Conservation (phyloP, 768 basidiomycete genomes). For the Panaeolus cyanescens region DNA sequence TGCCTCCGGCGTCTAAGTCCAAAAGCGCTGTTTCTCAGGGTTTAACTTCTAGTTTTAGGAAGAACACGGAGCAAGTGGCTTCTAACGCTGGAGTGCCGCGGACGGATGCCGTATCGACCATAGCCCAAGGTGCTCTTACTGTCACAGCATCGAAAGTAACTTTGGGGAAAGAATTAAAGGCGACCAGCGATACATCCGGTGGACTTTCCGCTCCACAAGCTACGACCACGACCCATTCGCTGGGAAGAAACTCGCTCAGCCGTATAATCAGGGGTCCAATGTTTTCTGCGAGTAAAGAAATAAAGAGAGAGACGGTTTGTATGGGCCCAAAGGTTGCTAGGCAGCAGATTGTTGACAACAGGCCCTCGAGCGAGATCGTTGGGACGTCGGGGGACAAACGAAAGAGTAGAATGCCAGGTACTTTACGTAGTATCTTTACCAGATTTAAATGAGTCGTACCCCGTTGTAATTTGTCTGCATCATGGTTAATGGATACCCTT, state of each 20-base stretch:
- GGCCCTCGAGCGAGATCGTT: conserved; percentile 11
- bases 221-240: conserved; percentile 11
- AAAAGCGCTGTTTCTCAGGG: neutral
- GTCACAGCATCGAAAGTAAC: neutral
- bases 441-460: conserved; percentile 37
- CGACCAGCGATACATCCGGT: neutral
- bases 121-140: neutral
- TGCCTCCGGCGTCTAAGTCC: neutral
- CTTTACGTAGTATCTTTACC: conserved; percentile 47
- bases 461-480: neutral
- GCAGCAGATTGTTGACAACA: conserved; percentile 36
- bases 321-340: conserved; percentile 17
- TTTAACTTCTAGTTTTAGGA: neutral
- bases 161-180: neutral
- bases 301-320: conserved; percentile 22
- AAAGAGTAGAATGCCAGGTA: conserved; percentile 47
- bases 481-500: neutral
- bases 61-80: neutral
- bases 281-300: conserved; percentile 21
- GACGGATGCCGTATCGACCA: neutral
- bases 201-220: neutral
- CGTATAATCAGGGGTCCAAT: conserved; percentile 27
- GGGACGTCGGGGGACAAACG: neutral
- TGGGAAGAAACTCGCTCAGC: conserved; percentile 36
- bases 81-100: neutral